A percentile compares a stretch with the other conserved stretches of the same genome.
phyloP scores from a whole-genome alignment of 192 early-diverging fungal genomes.

The Entomortierella beljakovae region DNA sequence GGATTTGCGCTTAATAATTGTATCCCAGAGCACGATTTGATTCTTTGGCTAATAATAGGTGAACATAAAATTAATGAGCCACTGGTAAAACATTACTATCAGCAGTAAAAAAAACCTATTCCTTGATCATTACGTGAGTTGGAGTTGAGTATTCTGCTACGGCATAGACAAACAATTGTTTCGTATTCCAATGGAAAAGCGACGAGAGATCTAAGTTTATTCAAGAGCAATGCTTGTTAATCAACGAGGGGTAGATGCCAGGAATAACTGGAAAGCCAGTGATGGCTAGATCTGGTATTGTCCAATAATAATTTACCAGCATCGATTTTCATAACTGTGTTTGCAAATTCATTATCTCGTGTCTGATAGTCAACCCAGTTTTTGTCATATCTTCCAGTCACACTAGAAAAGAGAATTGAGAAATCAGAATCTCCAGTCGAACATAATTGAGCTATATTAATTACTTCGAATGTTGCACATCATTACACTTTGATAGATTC shows the following conservation, averaged over 20 bases:
- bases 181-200: constrained; percentile 92
- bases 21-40: constrained; percentile 87
- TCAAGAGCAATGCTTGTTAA: not conserved
- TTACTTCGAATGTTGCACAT: not conserved
- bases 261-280: not conserved
- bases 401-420: constrained; percentile 16
- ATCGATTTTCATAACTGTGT: constrained; percentile 72
- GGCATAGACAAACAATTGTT: constrained; percentile 85
- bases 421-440: not conserved
- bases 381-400: constrained; percentile 62
- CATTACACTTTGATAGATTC: constrained; percentile 49
- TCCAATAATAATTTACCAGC: constrained; percentile 63
- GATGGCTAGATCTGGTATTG: not conserved
- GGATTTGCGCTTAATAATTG: constrained; percentile 77
- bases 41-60: constrained; percentile 68
- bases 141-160: constrained; percentile 82
- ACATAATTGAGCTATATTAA: not conserved
- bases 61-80: not conserved
- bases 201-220: constrained; percentile 73
- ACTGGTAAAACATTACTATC: not conserved
- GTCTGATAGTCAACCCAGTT: constrained; percentile 65
- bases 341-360: constrained; percentile 70
- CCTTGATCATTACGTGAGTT: constrained; percentile 76
- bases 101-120: too few relatives aligned
- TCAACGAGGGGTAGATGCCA: not conserved